These are phyloP conservation scores for Kwoniella heveanensis DNA, from an alignment of 768 basidiomycete species.

Conservation along the genomic window DNA sequence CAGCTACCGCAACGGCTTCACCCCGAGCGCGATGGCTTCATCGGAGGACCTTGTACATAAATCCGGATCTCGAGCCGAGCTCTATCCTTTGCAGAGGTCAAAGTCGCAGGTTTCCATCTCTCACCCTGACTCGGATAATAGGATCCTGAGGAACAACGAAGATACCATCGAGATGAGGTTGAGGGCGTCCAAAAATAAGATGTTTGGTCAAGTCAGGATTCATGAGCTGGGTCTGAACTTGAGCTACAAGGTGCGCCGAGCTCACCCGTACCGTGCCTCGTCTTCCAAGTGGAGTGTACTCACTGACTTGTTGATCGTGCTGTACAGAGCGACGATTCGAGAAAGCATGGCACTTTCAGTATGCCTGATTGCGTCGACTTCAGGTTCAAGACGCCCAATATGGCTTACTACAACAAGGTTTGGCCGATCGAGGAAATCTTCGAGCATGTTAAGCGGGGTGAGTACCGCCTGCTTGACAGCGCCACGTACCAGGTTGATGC, in stretches of 20 bases:
- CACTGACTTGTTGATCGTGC: background rate
- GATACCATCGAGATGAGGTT: constrained; percentile 58
- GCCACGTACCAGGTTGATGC: background rate
- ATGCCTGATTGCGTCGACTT: constrained; percentile 68
- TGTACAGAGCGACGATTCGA: constrained; percentile 47
- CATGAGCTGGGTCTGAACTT: constrained; percentile 63
- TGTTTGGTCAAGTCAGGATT: constrained; percentile 78
- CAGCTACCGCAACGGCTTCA: background rate
- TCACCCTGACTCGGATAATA: constrained; percentile 8
- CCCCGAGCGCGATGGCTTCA: background rate
- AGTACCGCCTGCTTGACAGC: constrained; percentile 18
- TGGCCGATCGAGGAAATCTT: constrained; percentile 56
- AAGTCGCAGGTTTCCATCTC: constrained; percentile 23
- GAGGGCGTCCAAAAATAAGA: constrained; percentile 73
- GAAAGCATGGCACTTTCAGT: constrained; percentile 23
- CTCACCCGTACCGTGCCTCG: too few relatives aligned
- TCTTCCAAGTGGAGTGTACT: too few relatives aligned
- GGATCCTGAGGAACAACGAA: constrained; percentile 17
- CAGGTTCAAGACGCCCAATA: constrained; percentile 75
- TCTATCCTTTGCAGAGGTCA: constrained; percentile 17
- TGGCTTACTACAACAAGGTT: constrained; percentile 64
- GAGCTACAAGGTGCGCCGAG: constrained; percentile 66
- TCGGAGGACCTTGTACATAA: constrained; percentile 10
- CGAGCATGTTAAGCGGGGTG: constrained; percentile 53
- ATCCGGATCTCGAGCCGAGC: background rate